phyloP scores from a whole-genome alignment of 148 eudicot species.

The Cornus suecica region DNA sequence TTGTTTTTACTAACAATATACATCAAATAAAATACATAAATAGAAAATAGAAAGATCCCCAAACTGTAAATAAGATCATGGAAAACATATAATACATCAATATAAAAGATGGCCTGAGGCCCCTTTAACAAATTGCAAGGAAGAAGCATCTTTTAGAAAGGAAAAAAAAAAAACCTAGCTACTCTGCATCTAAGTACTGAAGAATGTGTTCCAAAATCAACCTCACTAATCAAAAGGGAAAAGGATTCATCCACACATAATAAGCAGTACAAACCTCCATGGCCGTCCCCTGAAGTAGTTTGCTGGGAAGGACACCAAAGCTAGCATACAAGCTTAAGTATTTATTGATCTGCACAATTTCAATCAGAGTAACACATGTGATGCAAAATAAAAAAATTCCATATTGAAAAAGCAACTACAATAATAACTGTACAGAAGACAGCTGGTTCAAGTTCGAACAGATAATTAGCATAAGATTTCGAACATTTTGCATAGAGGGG shows the following conservation, averaged over 20 bases:
- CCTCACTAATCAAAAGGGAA: background rate
- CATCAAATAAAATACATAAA: too few relatives aligned
- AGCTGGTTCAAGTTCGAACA: background rate
- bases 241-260: background rate
- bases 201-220: background rate
- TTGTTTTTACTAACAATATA: background rate
- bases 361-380: background rate
- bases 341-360: constrained; percentile 64
- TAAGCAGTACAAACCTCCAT: constrained; percentile 57
- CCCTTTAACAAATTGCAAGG: background rate
- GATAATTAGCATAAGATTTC: background rate
- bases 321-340: constrained; percentile 57
- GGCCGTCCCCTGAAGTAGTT: constrained; percentile 60
- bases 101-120: background rate
- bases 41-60: background rate
- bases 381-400: background rate
- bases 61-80: background rate
- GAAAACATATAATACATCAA: background rate
- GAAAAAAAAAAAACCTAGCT: background rate
- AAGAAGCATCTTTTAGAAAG: background rate
- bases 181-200: background rate
- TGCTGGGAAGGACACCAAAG: constrained; percentile 73
- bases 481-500: background rate
- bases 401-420: background rate
- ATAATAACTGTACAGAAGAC: background rate